phyloP scores from a whole-genome alignment of 805 yeast genomes.

The Candida morakotiae region DNA sequence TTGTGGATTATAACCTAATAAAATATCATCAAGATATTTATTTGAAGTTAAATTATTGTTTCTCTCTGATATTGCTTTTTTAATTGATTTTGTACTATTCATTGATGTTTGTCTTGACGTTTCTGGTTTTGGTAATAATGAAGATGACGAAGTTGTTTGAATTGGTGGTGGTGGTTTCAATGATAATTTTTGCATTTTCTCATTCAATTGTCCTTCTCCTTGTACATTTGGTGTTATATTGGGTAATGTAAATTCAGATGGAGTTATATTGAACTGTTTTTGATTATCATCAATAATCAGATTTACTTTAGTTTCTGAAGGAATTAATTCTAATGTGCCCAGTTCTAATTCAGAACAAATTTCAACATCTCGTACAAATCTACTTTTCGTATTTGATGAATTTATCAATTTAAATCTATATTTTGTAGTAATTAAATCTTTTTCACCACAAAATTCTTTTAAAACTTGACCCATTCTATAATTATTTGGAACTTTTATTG shows the following conservation, averaged over 20 bases:
- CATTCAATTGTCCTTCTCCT: constrained; percentile 18
- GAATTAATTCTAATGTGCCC: constrained; percentile 17
- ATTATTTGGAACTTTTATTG: constrained; percentile 6
- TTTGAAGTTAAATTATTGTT: constrained; percentile 6
- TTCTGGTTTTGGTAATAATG: background rate
- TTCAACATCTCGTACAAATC: constrained; percentile 11
- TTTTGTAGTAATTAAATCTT: constrained; percentile 22
- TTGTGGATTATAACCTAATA: constrained; percentile 22
- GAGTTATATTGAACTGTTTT: constrained; percentile 22
- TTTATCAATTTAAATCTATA: constrained; percentile 21
- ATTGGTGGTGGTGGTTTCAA: background rate
- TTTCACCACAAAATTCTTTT: constrained; percentile 23
- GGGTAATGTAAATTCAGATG: constrained; percentile 19
- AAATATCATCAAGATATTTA: constrained; percentile 27
- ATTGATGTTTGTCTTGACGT: background rate
- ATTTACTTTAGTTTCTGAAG: constrained; percentile 8
- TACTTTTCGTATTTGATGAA: constrained; percentile 5
- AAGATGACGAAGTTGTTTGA: background rate
- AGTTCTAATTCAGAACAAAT: constrained; percentile 11
- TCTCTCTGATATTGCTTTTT: background rate
- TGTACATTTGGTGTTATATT: constrained; percentile 16
- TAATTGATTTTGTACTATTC: constrained; percentile 3
- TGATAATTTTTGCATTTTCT: constrained; percentile 8
- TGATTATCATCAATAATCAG: constrained; percentile 8
- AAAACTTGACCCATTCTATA: constrained; percentile 21